Evolutionary conservation across 2,329 filamentous ascomycete genomes (phyloP).

Genomic region (Stachybotrys echinatus): DNA sequence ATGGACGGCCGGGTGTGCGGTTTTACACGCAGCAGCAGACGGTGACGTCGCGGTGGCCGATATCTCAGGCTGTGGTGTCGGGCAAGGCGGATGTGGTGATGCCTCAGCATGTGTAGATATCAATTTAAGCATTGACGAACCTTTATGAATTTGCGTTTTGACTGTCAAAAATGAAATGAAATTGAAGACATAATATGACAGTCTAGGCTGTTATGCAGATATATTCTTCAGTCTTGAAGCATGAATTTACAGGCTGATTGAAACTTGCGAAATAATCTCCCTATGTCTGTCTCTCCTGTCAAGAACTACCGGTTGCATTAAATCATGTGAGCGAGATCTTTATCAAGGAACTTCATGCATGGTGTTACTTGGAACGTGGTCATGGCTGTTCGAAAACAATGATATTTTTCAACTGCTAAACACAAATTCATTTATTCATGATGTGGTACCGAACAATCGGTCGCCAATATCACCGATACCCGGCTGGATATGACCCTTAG

Average conservation of each 20-base stretch:
- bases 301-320: too few species aligned
- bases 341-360: too few species aligned
- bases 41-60: constrained; percentile 82
- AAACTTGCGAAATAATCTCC: too few species aligned
- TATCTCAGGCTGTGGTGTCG: constrained; percentile 41
- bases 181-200: too few species aligned
- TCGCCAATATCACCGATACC: constrained; percentile 40
- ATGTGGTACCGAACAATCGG: constrained; percentile 42
- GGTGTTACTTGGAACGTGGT: too few species aligned
- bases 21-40: constrained; percentile 96
- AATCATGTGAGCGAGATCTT: too few species aligned
- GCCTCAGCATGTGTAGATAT: constrained; percentile 23
- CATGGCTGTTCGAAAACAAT: not conserved
- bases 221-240: too few species aligned
- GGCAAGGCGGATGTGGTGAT: constrained; percentile 75
- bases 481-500: constrained; percentile 45
- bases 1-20: constrained; percentile 77
- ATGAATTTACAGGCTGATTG: too few species aligned
- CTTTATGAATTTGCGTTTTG: not conserved
- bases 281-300: too few species aligned
- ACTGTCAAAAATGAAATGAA: too few species aligned
- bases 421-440: not conserved
- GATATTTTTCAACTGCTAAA: not conserved
- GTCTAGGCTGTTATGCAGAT: too few species aligned
- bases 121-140: not conserved